phyloP scores from a whole-genome alignment of 192 early-diverging fungal species.

The Backusella australiensis region DNA sequence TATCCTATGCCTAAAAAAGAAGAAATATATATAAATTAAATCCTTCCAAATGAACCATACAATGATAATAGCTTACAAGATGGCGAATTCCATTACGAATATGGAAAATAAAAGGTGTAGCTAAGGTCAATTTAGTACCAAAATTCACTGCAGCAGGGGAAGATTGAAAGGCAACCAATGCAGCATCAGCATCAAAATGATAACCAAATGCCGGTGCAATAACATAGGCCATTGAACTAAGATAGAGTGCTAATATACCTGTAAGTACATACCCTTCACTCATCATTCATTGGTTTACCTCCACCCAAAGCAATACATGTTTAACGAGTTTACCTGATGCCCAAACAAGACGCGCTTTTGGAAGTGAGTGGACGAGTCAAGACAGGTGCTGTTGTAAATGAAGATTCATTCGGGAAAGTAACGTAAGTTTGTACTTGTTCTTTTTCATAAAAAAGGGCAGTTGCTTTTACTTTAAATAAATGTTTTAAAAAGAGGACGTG shows the following conservation, averaged over 20 bases:
- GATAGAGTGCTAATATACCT: constrained; percentile 52
- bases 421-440: neutral
- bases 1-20: constrained; percentile 73
- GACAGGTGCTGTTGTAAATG: neutral
- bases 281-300: constrained; percentile 40
- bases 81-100: constrained; percentile 84
- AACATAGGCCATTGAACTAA: constrained; percentile 66
- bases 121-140: constrained; percentile 66
- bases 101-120: constrained; percentile 79
- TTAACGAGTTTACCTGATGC: neutral
- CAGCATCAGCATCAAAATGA: constrained; percentile 62
- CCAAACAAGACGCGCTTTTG: neutral
- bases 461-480: neutral
- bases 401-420: neutral
- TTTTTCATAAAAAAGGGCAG: neutral
- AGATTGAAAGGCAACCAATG: constrained; percentile 63
- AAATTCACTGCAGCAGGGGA: constrained; percentile 66
- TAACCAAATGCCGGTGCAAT: constrained; percentile 59
- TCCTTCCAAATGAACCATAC: neutral
- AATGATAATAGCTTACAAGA: constrained; percentile 52
- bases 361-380: neutral
- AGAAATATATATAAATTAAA: neutral
- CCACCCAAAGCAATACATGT: constrained; percentile 52
- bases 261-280: neutral
- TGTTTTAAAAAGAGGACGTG: neutral